Evolutionary conservation across 306 rosid genomes (phyloP), one percentile per base, ranked within the genome.

Genomic region (Vigna angularis): DNA sequence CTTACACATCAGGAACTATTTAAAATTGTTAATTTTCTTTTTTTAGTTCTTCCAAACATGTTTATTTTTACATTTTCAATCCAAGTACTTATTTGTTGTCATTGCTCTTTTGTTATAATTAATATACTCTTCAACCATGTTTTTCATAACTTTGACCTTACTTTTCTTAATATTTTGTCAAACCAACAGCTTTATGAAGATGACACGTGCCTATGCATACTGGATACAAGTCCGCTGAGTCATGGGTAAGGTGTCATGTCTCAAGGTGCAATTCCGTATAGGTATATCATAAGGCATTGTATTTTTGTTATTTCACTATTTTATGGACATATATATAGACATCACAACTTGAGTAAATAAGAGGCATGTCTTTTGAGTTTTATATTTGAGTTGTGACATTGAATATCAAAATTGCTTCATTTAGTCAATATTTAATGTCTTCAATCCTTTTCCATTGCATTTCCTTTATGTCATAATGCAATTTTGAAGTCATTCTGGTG

Each of bases 191-290:
- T 94, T 26, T 89, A 90, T 74, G 98, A 92, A 86, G 97, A 94
- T 90, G 95, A 92, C 73, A 42, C 20, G 63, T 92, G 97, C 91
- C 81, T 90, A 44, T 90, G 97, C 76, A 94, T 94, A 84, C 82
- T 94, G 96, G 98, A 94, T 72, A 83, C 83, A 38, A 89, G 73
- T 83, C 98, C 98, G 5, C 76, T 94, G 88, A 90, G 93, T 90
- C 86, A 83, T 90, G 98, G 98, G 97, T 94, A 94, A 92, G 96
- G 94, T 92, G 88, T 86, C 88, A 85, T 73, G 75, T 86, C 59
- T 62, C 79, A 75, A 74, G 75, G 45, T 77, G 85, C 78, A 83
- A 48, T 66, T 76, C 34, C 51, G 63, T 22, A 74, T 58, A 61
- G 69, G 28, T 32, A 51, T 80, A 69, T 61, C 30, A 50, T 67